Base-by-base conservation (phyloP, 768 basidiomycete species). In the Crepidotus variabilis region DNA sequence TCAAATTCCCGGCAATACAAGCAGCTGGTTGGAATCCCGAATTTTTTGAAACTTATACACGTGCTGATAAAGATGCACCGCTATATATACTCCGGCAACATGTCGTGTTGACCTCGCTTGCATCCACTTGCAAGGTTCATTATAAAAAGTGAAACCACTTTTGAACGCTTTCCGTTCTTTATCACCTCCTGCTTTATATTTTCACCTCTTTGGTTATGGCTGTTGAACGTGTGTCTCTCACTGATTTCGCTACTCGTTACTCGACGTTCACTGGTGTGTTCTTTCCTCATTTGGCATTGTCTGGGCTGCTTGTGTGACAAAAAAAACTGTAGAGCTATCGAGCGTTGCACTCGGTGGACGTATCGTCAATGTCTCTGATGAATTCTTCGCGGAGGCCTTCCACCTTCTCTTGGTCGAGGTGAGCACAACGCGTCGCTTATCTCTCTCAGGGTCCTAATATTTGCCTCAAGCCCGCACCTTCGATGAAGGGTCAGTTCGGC, bases 401-500 rank as follows among this genome's bases (percentile, higher is more conserved):
- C 86, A 96, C 73, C 76, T 99, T 22, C 78, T 99, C 53, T 79
- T 90, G 50, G 87, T 91, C 45, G 86, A 87, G 73, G 95, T 92
- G 59, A 63, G 81, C 67, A 28, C n/a, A 28, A 49, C 32, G 21
- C 45, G 24, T 39, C 52, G 24, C 35, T 39, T 34, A 39, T 54
- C 7, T 34, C 24, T 46, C 28, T 52, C 34, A 54, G 21, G 34
- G 47, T n/a, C 45, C 23, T 60, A 48, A 61, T 43, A 10, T 47
- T 49, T 34, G 43, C 20, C 21, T 9, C 28, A 58, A 97, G 94
- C 90, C 95, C 6, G 85, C 95, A 21, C 82, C 80, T 3, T 92
- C 87, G 61, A 72, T 97, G 67, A 94, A 95, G 71, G 97, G 97
- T n/a, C 92, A 94, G 62, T 99, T 94, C 63, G 96, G 96, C 6